These are phyloP conservation scores for Alternaria sp. DNA, from an alignment of 2,329 filamentous ascomycete genomes.

Conservation along the genomic window DNA sequence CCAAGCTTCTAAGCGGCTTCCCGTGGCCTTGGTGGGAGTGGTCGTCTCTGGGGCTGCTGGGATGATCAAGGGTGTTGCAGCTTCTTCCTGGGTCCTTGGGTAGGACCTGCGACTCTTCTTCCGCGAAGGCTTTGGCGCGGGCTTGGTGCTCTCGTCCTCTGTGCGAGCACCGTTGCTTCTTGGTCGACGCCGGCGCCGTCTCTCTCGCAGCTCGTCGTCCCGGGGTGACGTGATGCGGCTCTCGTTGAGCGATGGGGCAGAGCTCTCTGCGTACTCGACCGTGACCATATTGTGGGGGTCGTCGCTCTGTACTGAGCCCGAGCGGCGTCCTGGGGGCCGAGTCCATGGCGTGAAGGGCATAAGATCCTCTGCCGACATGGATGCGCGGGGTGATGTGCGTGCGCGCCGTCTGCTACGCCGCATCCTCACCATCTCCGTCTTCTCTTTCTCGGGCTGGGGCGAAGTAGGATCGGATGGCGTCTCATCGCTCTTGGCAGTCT, in stretches of 20 bases:
- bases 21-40: conserved; percentile 51
- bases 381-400: conserved; percentile 40
- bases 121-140: conserved; percentile 23
- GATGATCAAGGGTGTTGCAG: conserved; percentile 22
- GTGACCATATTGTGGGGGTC: conserved; percentile 32
- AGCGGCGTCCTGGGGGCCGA: conserved; percentile 24
- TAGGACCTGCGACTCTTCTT: conserved; percentile 35
- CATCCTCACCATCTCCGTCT: conserved; percentile 35
- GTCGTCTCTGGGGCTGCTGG: conserved; percentile 39
- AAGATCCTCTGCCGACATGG: conserved; percentile 41
- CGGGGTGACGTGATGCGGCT: conserved; percentile 16
- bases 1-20: conserved; percentile 67
- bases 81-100: conserved; percentile 31
- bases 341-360: conserved; percentile 25
- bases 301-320: conserved; percentile 33
- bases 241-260: conserved; percentile 17
- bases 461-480: conserved; percentile 25
- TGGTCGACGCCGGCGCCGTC: conserved; percentile 35
- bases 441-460: conserved; percentile 24
- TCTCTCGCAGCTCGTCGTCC: conserved; percentile 36
- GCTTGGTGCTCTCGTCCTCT: conserved; percentile 31
- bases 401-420: conserved; percentile 37
- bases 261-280: conserved; percentile 37
- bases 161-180: conserved; percentile 33
- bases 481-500: conserved; percentile 29